Percentiles rank a stretch among this genome's conserved stretches.
Evolutionary conservation across 345 rosid genomes (phyloP).

Genomic region (Pistacia atlantica): DNA sequence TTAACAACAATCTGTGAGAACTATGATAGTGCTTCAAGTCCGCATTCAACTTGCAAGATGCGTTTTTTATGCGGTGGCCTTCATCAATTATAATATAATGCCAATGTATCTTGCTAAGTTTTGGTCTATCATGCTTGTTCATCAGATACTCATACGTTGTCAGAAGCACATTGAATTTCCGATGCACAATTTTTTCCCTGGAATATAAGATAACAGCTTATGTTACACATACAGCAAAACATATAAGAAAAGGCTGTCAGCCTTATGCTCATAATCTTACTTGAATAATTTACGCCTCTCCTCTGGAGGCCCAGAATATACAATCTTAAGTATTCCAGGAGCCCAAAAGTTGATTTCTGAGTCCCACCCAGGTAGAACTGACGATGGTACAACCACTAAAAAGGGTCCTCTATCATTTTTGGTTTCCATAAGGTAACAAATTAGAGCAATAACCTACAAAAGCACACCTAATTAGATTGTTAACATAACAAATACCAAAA

Average conservation of each 20-base stretch:
- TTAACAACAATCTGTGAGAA: constrained; percentile 78
- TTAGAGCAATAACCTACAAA: constrained; percentile 72
- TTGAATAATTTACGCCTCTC: constrained; percentile 87
- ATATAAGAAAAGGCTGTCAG: neutral
- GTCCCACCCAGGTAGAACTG: constrained; percentile 92
- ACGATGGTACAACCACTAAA: constrained; percentile 91
- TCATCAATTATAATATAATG: constrained; percentile 93
- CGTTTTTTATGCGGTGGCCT: constrained; percentile 97
- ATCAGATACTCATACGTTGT: constrained; percentile 94
- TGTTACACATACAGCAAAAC: constrained; percentile 22
- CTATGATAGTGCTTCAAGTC: constrained; percentile 90
- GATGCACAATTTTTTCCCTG: constrained; percentile 90
- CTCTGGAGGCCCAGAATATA: constrained; percentile 87
- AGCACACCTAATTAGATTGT: constrained; percentile 16
- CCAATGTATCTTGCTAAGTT: constrained; percentile 86
- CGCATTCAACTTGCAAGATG: constrained; percentile 96
- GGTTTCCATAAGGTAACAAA: constrained; percentile 88
- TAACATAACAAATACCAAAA: constrained; percentile 1
- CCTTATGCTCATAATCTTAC: constrained; percentile 43
- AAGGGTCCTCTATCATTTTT: constrained; percentile 94
- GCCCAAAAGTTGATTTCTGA: constrained; percentile 88
- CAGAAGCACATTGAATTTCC: constrained; percentile 84
- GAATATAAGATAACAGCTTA: constrained; percentile 26
- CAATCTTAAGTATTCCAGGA: constrained; percentile 68
- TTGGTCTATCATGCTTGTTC: constrained; percentile 97